These are phyloP conservation scores for Boletellus emodensis DNA, from an alignment of 768 basidiomycete species.

Conservation along the genomic window DNA sequence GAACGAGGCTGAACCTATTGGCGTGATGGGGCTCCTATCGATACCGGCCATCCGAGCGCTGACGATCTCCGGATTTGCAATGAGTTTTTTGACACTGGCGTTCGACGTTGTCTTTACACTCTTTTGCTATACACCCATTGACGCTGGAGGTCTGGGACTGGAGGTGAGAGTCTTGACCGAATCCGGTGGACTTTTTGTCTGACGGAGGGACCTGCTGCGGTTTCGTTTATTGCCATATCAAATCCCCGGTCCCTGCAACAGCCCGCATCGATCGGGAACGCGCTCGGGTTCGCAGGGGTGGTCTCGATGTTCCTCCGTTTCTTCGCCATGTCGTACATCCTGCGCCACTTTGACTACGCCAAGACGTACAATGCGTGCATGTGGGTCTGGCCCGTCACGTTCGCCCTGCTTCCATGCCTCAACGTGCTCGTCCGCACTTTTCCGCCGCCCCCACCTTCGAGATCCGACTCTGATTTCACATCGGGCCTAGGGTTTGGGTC, in stretches of 20 bases:
- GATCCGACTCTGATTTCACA: no score
- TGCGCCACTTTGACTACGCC: conserved; percentile 45
- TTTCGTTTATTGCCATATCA: no score
- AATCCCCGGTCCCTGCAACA: conserved; percentile 16
- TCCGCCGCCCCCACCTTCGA: neutral
- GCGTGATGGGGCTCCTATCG: conserved; percentile 37
- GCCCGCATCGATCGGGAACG: conserved; percentile 56
- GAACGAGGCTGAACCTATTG: conserved; percentile 14
- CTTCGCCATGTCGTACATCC: conserved; percentile 48
- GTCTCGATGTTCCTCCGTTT: conserved; percentile 48
- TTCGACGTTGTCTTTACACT: conserved; percentile 65
- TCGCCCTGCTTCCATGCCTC: conserved; percentile 45
- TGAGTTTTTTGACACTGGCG: conserved; percentile 50
- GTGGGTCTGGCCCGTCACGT: conserved; percentile 50
- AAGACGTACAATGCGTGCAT: conserved; percentile 51
- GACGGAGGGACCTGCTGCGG: no score
- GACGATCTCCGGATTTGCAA: conserved; percentile 46
- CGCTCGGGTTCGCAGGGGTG: conserved; percentile 48
- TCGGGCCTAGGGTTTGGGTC: conserved; percentile 12
- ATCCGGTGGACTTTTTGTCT: no score
- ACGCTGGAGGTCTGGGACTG: conserved; percentile 53
- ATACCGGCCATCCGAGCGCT: conserved; percentile 51
- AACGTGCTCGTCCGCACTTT: conserved; percentile 43
- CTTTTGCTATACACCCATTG: conserved; percentile 59
- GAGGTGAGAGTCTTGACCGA: conserved; percentile 36